Evolutionary conservation across 257 asterid species (phyloP).

Genomic region (Jaltomata sinuosa): DNA sequence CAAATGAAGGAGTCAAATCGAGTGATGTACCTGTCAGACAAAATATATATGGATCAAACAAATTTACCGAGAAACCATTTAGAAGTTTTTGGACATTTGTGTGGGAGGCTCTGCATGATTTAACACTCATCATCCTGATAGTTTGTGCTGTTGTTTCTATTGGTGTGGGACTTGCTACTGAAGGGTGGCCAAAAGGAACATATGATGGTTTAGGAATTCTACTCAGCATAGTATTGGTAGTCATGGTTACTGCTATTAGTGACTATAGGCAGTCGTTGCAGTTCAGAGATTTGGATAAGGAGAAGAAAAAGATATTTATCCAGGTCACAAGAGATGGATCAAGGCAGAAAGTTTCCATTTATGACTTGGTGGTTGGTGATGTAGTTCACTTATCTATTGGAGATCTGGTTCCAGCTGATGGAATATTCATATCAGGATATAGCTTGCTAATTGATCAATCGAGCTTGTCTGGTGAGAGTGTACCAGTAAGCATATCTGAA

Average conservation of each 20-base stretch:
- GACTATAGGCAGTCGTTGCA: slow-evolving; percentile 97
- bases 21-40: slow-evolving; percentile 57
- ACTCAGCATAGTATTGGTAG: slow-evolving; percentile 77
- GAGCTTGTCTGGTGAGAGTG: slow-evolving; percentile 93
- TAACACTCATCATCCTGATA: slow-evolving; percentile 84
- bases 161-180: slow-evolving; percentile 94
- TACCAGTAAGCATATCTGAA: slow-evolving; percentile 57
- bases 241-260: slow-evolving; percentile 80
- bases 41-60: slow-evolving; percentile 59
- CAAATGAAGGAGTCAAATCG: slow-evolving; percentile 59
- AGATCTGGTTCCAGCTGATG: slow-evolving; percentile 88
- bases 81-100: slow-evolving; percentile 87
- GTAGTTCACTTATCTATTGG: slow-evolving; percentile 63
- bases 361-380: slow-evolving; percentile 92
- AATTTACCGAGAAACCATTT: slow-evolving; percentile 74
- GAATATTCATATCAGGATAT: slow-evolving; percentile 71
- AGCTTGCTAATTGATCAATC: slow-evolving; percentile 86
- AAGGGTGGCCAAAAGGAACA: slow-evolving; percentile 93
- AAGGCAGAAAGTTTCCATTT: slow-evolving; percentile 78
- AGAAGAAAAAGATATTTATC: slow-evolving; percentile 82
- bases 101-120: slow-evolving; percentile 94
- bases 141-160: slow-evolving; percentile 87
- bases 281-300: slow-evolving; percentile 90
- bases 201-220: slow-evolving; percentile 92
- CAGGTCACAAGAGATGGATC: slow-evolving; percentile 77